Percentiles rank a stretch among this genome's conserved stretches.
phyloP scores from a whole-genome alignment of 2,329 filamentous ascomycete genomes.

The Colletotrichum chlorophyti region DNA sequence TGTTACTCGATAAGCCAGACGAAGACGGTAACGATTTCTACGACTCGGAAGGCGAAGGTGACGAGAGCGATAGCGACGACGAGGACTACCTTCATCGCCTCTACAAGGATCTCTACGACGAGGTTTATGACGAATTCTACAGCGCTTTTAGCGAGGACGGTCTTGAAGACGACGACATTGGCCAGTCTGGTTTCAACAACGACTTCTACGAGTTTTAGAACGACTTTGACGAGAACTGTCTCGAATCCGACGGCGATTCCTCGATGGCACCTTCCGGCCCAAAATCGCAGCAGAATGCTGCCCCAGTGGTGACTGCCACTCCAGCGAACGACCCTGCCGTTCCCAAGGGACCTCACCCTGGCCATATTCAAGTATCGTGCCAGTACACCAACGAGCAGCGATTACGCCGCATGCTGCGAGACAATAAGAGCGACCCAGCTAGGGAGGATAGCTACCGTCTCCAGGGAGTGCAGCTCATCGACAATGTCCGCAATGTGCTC shows the following conservation, averaged over 20 bases:
- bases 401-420: slow-evolving; percentile 75
- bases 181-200: too few species aligned
- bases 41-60: not conserved
- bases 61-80: not conserved
- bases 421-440: slow-evolving; percentile 74
- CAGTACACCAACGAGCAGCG: slow-evolving; percentile 86
- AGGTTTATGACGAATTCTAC: not conserved
- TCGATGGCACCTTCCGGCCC: slow-evolving; percentile 25
- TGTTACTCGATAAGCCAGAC: too few species aligned
- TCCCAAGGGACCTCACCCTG: slow-evolving; percentile 51
- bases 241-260: not conserved
- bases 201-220: too few species aligned
- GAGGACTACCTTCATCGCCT: too few species aligned
- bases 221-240: not conserved
- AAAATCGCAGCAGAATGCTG: slow-evolving; percentile 23
- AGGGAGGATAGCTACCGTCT: slow-evolving; percentile 83
- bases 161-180: not conserved
- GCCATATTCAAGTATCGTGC: slow-evolving; percentile 56
- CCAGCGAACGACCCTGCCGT: slow-evolving; percentile 5
- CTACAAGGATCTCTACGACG: not conserved
- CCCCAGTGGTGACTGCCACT: not conserved
- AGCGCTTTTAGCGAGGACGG: not conserved
- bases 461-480: slow-evolving; percentile 88
- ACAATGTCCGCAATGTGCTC: slow-evolving; percentile 79
- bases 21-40: not conserved